phyloP scores from a whole-genome alignment of 768 basidiomycete species.

The Coprinopsis marcescibilis region DNA sequence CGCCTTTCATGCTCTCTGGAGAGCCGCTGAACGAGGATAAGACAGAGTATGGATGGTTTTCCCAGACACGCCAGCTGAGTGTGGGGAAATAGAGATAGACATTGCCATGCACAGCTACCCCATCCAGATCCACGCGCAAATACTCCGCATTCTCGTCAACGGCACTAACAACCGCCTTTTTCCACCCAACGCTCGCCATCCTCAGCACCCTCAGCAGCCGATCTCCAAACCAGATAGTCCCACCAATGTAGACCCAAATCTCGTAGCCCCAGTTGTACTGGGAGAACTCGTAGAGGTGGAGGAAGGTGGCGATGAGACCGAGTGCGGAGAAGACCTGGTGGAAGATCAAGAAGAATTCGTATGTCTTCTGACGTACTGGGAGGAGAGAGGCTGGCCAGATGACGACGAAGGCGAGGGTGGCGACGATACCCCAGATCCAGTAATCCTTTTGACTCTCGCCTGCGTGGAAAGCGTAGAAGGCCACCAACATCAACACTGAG shows the following conservation, averaged over 20 bases:
- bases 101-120: conserved; percentile 4
- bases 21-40: conserved; percentile 4
- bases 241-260: conserved; percentile 6
- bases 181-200: background rate
- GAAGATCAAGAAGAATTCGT: conserved; percentile 46
- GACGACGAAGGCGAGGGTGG: conserved; percentile 9
- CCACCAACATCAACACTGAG: background rate
- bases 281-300: conserved; percentile 7
- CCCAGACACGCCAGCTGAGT: conserved; percentile 9
- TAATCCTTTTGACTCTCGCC: conserved; percentile 1
- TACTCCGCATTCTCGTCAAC: conserved; percentile 8
- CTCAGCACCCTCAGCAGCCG: background rate
- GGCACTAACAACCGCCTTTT: conserved; percentile 7
- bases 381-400: conserved; percentile 37
- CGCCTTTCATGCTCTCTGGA: background rate
- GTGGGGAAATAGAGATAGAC: conserved; percentile 12
- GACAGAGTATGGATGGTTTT: conserved; percentile 11
- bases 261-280: conserved; percentile 10
- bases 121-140: conserved; percentile 9
- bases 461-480: background rate
- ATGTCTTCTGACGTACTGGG: conserved; percentile 37
- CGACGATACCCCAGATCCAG: conserved; percentile 12
- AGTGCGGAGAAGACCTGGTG: conserved; percentile 36
- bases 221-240: background rate
- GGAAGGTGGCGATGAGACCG: conserved; percentile 9